Evolutionary conservation across 225 moss, liverwort and hornwort genomes (phyloP).

Genomic region (Bryoerythrophyllum caledonicum): DNA sequence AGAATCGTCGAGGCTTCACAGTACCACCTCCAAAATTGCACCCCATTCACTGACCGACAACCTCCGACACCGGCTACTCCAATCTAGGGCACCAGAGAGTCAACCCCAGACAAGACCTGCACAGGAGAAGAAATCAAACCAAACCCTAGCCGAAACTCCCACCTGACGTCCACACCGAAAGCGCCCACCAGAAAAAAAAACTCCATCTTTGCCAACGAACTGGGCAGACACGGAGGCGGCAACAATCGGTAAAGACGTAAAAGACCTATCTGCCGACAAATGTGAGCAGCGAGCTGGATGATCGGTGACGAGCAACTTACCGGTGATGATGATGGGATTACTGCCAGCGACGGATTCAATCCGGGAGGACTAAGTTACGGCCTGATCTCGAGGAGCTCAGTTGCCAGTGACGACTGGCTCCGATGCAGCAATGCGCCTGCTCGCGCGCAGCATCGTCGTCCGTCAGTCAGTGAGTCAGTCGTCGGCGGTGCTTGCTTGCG

Average conservation of each 20-base stretch:
- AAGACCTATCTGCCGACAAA: slow-evolving; percentile 22
- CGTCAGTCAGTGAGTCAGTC: not conserved
- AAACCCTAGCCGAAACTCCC: slow-evolving; percentile 2
- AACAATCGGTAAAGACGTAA: not conserved
- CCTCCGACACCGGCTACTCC: not conserved
- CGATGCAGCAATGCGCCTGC: not conserved
- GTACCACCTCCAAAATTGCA: not conserved
- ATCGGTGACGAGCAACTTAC: not conserved
- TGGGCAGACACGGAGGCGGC: not conserved
- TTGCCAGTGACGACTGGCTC: not conserved
- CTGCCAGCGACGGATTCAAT: not conserved
- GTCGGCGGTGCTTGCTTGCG: not conserved
- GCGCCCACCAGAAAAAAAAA: not conserved
- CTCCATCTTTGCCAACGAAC: not conserved
- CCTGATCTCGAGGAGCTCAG: not conserved
- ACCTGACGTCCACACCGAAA: not conserved
- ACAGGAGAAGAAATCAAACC: not conserved
- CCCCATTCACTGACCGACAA: not conserved
- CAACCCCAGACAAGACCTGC: slow-evolving; percentile 15
- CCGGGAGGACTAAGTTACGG: not conserved
- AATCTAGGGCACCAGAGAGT: slow-evolving; percentile 12
- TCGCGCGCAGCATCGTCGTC: not conserved
- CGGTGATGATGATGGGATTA: not conserved
- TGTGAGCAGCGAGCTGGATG: not conserved
- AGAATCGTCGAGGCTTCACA: not conserved